A percentile compares a stretch with the other conserved stretches of the same genome.
phyloP scores from a whole-genome alignment of 1,139 yeast genomes.

The Neolecta irregularis region DNA sequence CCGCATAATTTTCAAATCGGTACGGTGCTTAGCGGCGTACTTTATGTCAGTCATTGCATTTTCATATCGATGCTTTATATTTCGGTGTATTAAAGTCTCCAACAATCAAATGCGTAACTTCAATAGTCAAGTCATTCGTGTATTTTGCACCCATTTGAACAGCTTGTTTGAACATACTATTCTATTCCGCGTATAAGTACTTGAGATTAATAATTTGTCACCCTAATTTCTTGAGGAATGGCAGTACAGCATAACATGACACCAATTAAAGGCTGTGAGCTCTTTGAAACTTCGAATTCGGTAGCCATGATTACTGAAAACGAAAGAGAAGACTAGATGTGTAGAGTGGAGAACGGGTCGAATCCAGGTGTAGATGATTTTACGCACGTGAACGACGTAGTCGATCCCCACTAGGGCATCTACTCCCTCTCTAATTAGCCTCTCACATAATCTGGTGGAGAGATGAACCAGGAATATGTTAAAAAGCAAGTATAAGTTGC shows the following conservation, averaged over 20 bases:
- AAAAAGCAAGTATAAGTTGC: no score
- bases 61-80: conserved; percentile 26
- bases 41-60: conserved; percentile 8
- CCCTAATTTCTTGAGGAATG: conserved; percentile 19
- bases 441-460: no score
- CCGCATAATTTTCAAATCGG: conserved; percentile 42
- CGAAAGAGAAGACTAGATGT: no score
- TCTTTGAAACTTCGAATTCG: not conserved
- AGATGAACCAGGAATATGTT: no score
- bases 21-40: conserved; percentile 43
- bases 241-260: conserved; percentile 23
- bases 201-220: conserved; percentile 11
- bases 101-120: conserved; percentile 50
- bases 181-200: conserved; percentile 1
- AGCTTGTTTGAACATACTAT: conserved; percentile 11
- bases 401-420: no score
- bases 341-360: no score
- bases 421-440: no score
- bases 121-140: conserved; percentile 48
- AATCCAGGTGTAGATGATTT: no score
- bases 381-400: no score
- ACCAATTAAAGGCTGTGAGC: conserved; percentile 19
- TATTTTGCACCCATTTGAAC: conserved; percentile 46
- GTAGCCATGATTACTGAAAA: no score
- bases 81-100: conserved; percentile 55